Conservation (phyloP, 2,329 filamentous ascomycete genomes). For the Thermoascus crustaceus region DNA sequence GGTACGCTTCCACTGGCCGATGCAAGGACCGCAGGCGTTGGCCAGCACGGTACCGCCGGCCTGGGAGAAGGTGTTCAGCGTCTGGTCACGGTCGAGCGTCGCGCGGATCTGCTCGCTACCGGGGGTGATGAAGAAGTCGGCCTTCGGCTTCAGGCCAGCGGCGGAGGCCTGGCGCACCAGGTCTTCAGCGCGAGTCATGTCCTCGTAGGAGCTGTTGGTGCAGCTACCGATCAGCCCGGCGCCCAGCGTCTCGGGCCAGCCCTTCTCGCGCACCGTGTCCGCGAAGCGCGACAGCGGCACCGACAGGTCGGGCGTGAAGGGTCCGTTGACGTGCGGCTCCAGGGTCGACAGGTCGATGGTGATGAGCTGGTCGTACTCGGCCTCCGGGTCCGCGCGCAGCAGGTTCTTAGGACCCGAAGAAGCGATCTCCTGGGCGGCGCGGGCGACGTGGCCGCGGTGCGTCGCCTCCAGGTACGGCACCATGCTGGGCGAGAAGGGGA, state of each 20-base stretch:
- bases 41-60: slow-evolving; percentile 86
- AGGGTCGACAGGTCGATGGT: slow-evolving; percentile 82
- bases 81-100: slow-evolving; percentile 82
- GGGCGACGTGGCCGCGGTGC: slow-evolving; percentile 62
- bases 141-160: slow-evolving; percentile 81
- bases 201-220: slow-evolving; percentile 97
- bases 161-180: slow-evolving; percentile 83
- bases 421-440: slow-evolving; percentile 56
- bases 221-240: slow-evolving; percentile 95
- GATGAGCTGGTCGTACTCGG: slow-evolving; percentile 83
- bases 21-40: slow-evolving; percentile 90
- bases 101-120: slow-evolving; percentile 95
- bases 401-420: slow-evolving; percentile 52
- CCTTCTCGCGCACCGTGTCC: slow-evolving; percentile 69
- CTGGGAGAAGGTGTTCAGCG: slow-evolving; percentile 72
- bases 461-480: slow-evolving; percentile 81
- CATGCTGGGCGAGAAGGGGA: slow-evolving; percentile 82
- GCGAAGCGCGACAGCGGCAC: slow-evolving; percentile 89
- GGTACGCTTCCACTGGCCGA: slow-evolving; percentile 90
- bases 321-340: slow-evolving; percentile 94
- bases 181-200: slow-evolving; percentile 93
- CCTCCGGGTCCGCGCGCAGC: slow-evolving; percentile 69
- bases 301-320: slow-evolving; percentile 90
- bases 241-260: slow-evolving; percentile 85
- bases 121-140: slow-evolving; percentile 92